These are phyloP conservation scores for Hypoxylon sp. DNA, from an alignment of 2,329 filamentous ascomycete genomes.

Conservation along the genomic window DNA sequence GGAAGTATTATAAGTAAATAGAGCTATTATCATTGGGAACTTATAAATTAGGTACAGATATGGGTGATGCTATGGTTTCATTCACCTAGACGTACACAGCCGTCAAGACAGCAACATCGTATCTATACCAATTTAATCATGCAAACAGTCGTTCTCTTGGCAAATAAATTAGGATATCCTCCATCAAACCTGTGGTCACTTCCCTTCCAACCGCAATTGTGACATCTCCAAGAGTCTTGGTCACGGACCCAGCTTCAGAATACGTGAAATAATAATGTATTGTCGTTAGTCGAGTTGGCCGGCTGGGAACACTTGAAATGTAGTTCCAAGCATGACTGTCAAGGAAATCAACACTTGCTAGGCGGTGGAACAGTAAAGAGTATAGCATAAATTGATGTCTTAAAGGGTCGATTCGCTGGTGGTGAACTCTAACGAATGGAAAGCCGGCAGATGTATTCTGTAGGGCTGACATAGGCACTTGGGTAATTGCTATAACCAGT, in stretches of 20 bases:
- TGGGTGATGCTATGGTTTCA: no score
- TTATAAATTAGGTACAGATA: no score
- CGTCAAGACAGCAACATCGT: neutral
- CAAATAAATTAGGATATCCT: constrained; percentile 71
- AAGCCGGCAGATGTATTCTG: neutral
- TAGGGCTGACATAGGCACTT: neutral
- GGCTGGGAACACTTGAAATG: no score
- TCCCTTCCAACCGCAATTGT: constrained; percentile 78
- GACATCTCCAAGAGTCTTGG: constrained; percentile 77
- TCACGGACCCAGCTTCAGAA: constrained; percentile 78
- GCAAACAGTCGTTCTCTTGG: neutral
- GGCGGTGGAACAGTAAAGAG: neutral
- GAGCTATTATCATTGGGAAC: no score
- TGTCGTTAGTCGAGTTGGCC: neutral
- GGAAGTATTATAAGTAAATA: no score
- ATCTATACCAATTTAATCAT: neutral
- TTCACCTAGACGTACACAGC: no score
- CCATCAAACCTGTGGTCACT: constrained; percentile 74
- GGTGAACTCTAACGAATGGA: no score
- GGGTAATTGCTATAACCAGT: neutral
- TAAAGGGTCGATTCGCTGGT: neutral
- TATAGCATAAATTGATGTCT: constrained; percentile 8
- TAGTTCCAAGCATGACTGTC: constrained; percentile 2
- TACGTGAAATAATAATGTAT: constrained; percentile 79
- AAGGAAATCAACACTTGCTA: constrained; percentile 33